phyloP scores from a whole-genome alignment of 2,329 filamentous ascomycete genomes.

The Ampelomyces quisqualis region DNA sequence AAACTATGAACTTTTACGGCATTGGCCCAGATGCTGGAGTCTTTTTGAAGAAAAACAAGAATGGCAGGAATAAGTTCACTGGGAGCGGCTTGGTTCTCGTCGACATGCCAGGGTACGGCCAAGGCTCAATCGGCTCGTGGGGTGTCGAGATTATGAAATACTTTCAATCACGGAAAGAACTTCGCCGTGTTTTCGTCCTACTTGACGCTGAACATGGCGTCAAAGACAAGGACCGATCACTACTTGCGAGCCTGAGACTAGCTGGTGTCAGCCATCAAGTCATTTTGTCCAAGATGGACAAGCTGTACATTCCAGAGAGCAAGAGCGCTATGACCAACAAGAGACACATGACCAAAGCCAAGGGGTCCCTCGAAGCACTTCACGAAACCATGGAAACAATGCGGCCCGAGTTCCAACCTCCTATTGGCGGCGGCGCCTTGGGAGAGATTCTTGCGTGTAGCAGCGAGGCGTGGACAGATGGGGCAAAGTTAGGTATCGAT shows the following conservation, averaged over 20 bases:
- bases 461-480: conserved; percentile 51
- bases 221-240: conserved; percentile 59
- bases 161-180: conserved; percentile 61
- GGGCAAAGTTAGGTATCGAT: conserved; percentile 59
- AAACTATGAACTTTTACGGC: conserved; percentile 66
- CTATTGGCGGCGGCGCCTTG: conserved; percentile 44
- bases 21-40: conserved; percentile 48
- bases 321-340: conserved; percentile 17
- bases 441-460: conserved; percentile 64
- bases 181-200: conserved; percentile 64
- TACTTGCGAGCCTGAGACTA: conserved; percentile 58
- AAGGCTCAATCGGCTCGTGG: conserved; percentile 62
- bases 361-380: conserved; percentile 48
- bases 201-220: conserved; percentile 64
- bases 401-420: conserved; percentile 40
- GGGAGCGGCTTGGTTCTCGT: conserved; percentile 57
- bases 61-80: conserved; percentile 34
- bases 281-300: conserved; percentile 66
- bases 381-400: conserved; percentile 42
- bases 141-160: conserved; percentile 69
- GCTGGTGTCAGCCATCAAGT: conserved; percentile 64
- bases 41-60: conserved; percentile 18
- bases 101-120: conserved; percentile 72
- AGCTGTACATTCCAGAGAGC: conserved; percentile 30
- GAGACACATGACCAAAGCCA: conserved; percentile 15